Evolutionary conservation across 2,329 filamentous ascomycete genomes (phyloP), one percentile per base, ranked within the genome.

Genomic region (Trichoderma koningii): DNA sequence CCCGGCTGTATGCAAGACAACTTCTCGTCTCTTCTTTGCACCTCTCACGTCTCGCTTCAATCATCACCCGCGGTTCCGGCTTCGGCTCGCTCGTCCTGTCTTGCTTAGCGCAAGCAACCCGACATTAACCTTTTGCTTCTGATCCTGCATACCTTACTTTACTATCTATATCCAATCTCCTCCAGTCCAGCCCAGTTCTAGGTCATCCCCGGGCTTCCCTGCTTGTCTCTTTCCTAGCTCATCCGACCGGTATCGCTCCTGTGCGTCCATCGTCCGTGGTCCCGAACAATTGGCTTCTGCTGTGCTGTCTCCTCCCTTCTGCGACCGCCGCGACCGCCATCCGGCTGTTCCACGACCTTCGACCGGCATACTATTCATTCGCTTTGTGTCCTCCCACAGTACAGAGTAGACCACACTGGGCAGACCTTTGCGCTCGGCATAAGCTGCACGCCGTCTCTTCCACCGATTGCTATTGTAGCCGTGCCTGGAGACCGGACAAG

Each of bases 341-440:
- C 59, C 50, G n/a, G 28, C 28, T 59, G 44, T 19, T 26, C 41
- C 15, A 30, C 50, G 26, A 38, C 38, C 7, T 55, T 38, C 26
- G n/a, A 17, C 38, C 26, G n/a, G 28, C 23, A 9, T 23, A 34
- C 12, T 23, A 23, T 23, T 23, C 21, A 7, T 17, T 57, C 26
- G 41, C 53, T 44, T 55, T n/a, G 53, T 26, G 30, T 48, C 34
- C 19, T 56, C 23, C 44, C 47, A n/a, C 44, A 55, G 42, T 5
- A 34, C 48, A 10, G 14, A 55, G 59, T 53, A 63, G 50, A 52
- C 47, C 21, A 34, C n/a, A 61, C 59, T 63, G 50, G 50, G 50
- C 26, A n/a, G 30, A 30, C 34, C 15, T 14, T 30, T 28, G 9
- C 50, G 30, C 50, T 52, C 41, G 7, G 12, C 41, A 34, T 30